These are phyloP conservation scores for Fraxinus cuspidata DNA, from an alignment of 257 asterid genomes.

Conservation along the genomic window DNA sequence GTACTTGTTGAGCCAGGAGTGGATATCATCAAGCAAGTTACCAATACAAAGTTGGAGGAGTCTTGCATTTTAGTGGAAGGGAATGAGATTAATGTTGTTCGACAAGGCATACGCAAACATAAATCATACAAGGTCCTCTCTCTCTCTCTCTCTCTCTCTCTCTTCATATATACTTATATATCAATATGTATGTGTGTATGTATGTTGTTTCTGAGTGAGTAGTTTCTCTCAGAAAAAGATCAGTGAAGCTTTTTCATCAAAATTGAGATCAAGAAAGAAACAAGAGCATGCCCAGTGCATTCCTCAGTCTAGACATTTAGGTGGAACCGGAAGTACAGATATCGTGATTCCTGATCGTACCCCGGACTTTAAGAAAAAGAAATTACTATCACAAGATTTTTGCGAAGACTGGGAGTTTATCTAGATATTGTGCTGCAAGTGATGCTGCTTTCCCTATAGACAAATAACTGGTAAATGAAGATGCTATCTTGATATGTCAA, in stretches of 20 bases:
- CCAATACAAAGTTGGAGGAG: conserved; percentile 47
- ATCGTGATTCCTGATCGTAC: conserved; percentile 1
- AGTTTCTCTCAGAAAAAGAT: conserved; percentile 53
- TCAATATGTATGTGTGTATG: not conserved
- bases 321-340: conserved; percentile 12
- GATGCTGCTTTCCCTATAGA: not conserved
- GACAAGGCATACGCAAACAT: conserved; percentile 37
- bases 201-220: not conserved
- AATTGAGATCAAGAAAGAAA: conserved; percentile 45
- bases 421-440: conserved; percentile 16
- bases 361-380: conserved; percentile 2
- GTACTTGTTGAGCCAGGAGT: conserved; percentile 22
- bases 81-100: conserved; percentile 32
- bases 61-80: conserved; percentile 67
- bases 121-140: conserved; percentile 71
- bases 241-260: conserved; percentile 52
- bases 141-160: conserved; percentile 20
- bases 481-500: conserved; percentile 4
- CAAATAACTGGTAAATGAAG: not conserved
- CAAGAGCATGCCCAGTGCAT: conserved; percentile 3
- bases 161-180: not conserved
- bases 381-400: conserved; percentile 7
- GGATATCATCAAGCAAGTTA: conserved; percentile 35
- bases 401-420: conserved; percentile 51
- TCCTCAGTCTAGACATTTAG: conserved; percentile 12